phyloP scores from a whole-genome alignment of 2,329 filamentous ascomycete genomes.

The Trichoderma sp. region DNA sequence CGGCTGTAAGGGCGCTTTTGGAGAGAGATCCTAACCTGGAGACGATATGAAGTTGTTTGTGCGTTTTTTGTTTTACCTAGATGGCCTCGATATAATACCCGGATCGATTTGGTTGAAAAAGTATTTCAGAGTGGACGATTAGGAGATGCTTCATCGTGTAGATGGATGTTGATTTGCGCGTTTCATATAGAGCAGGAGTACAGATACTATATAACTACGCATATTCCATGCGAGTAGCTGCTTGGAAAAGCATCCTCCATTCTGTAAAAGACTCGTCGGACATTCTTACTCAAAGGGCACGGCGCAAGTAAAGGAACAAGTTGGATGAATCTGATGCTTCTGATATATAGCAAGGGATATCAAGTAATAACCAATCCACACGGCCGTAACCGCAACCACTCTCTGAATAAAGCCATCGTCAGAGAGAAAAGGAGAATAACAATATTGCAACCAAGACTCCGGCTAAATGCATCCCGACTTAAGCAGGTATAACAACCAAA shows the following conservation, averaged over 20 bases:
- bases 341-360: not conserved
- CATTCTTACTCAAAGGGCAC: not conserved
- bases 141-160: not conserved
- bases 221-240: not conserved
- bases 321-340: not conserved
- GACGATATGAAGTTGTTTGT: slow-evolving; percentile 15
- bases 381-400: not conserved
- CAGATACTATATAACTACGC: not conserved
- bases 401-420: not conserved
- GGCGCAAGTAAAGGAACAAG: not conserved
- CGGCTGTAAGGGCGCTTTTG: slow-evolving; percentile 19
- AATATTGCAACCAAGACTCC: not conserved
- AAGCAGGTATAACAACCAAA: not conserved
- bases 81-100: not conserved
- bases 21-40: slow-evolving; percentile 21
- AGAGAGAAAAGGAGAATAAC: not conserved
- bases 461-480: not conserved
- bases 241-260: not conserved
- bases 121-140: not conserved
- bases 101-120: not conserved
- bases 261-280: fast-evolving
- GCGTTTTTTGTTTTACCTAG: not conserved
- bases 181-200: not conserved
- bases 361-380: not conserved
- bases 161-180: not conserved